Evolutionary conservation across 192 early-diverging fungal species (phyloP).

Genomic region (Entomortierella parvispora): DNA sequence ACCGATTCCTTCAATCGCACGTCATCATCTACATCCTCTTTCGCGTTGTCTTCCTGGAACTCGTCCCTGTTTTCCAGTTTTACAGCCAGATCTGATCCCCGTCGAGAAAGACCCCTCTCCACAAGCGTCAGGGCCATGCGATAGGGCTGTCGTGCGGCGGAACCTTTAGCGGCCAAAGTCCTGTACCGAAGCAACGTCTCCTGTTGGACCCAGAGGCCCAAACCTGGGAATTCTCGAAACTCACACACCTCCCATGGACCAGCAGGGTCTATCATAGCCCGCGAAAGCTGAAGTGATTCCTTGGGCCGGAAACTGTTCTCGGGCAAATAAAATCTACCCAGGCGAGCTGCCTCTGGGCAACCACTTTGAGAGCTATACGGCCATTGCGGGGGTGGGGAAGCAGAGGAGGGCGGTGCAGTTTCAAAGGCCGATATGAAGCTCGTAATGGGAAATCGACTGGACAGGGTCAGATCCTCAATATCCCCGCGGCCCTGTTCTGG

Average conservation of each 20-base stretch:
- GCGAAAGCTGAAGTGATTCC: slow-evolving; percentile 11
- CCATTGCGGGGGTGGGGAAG: background rate
- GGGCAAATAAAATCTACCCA: slow-evolving; percentile 41
- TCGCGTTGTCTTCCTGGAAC: background rate
- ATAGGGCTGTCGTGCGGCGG: no score
- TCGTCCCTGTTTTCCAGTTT: background rate
- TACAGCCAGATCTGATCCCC: background rate
- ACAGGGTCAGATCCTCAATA: slow-evolving; percentile 22
- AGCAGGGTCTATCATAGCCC: background rate
- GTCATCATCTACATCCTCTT: background rate
- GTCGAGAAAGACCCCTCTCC: background rate
- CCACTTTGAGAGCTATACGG: slow-evolving; percentile 3
- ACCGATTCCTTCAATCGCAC: slow-evolving; percentile 17
- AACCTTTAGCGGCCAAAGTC: background rate
- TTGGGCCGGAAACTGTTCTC: slow-evolving; percentile 17
- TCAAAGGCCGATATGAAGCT: slow-evolving; percentile 45
- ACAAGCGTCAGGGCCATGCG: slow-evolving; percentile 25
- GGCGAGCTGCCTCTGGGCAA: slow-evolving; percentile 17
- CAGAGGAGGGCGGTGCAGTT: background rate
- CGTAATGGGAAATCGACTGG: slow-evolving; percentile 6
- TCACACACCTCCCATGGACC: slow-evolving; percentile 26
- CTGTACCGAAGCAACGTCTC: slow-evolving; percentile 24
- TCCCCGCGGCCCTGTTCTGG: slow-evolving; percentile 21
- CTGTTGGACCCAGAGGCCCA: slow-evolving; percentile 34
- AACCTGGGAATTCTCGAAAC: slow-evolving; percentile 28